Conservation (phyloP, 768 basidiomycete species). For the Lactarius hatsudake region DNA sequence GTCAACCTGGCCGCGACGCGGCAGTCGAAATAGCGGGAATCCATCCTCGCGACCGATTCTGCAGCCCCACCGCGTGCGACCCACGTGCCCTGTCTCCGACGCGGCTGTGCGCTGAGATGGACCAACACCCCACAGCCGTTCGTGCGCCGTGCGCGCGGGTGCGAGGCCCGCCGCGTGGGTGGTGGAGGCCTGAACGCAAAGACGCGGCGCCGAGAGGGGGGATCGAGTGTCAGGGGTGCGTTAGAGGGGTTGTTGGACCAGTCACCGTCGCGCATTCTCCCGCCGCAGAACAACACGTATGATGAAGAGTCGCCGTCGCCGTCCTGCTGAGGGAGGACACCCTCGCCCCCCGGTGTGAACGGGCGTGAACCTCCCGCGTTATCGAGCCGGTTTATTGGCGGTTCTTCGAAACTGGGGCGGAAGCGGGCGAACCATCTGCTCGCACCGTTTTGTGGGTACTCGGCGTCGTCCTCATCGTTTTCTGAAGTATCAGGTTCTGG, state of each 20-base stretch:
- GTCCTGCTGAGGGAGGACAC: slow-evolving; percentile 27
- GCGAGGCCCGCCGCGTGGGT: slow-evolving; percentile 25
- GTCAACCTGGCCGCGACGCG: slow-evolving; percentile 47
- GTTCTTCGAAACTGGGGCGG: slow-evolving; percentile 16
- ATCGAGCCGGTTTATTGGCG: slow-evolving; percentile 9
- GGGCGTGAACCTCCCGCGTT: slow-evolving; percentile 26
- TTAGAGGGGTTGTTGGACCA: slow-evolving; percentile 22
- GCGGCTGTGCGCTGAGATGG: slow-evolving; percentile 53
- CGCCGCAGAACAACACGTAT: slow-evolving; percentile 45
- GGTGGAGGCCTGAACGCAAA: slow-evolving; percentile 29
- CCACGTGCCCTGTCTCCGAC: slow-evolving; percentile 54
- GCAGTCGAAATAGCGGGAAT: slow-evolving; percentile 57
- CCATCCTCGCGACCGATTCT: slow-evolving; percentile 53
- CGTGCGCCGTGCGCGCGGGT: slow-evolving; percentile 32
- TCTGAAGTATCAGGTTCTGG: slow-evolving; percentile 20
- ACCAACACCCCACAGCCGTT: slow-evolving; percentile 66
- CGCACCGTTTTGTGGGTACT: slow-evolving; percentile 15
- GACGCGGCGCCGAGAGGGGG: slow-evolving; percentile 30
- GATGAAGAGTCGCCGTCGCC: slow-evolving; percentile 32
- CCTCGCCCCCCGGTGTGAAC: slow-evolving; percentile 14
- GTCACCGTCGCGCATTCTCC: slow-evolving; percentile 16
- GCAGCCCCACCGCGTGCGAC: slow-evolving; percentile 53
- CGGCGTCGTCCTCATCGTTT: slow-evolving; percentile 18
- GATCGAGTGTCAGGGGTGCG: slow-evolving; percentile 33
- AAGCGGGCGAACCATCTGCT: slow-evolving; percentile 20